Conservation (phyloP, 163 green algal species). For the Scenedesmus sp. region DNA sequence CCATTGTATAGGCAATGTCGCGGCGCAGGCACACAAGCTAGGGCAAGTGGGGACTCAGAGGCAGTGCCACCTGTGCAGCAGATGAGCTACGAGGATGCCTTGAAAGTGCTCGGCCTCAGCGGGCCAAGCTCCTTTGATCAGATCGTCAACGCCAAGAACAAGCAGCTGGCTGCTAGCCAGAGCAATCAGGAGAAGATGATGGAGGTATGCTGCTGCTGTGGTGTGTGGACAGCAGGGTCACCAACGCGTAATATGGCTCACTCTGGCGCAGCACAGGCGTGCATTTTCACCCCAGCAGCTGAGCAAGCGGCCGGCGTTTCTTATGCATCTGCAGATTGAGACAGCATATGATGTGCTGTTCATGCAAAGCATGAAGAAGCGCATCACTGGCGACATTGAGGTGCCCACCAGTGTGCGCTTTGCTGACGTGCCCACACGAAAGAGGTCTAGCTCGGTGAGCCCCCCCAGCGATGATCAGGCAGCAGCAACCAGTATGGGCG, state of each 20-base stretch:
- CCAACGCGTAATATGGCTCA: background rate
- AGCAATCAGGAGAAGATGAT: conserved; percentile 53
- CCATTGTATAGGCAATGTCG: background rate
- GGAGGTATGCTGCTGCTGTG: conserved; percentile 12
- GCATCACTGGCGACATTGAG: conserved; percentile 67
- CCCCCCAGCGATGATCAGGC: background rate
- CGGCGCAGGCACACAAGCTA: background rate
- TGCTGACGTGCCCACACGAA: conserved; percentile 69
- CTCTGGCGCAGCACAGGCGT: background rate
- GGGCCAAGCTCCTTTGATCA: conserved; percentile 31
- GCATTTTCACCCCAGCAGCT: background rate
- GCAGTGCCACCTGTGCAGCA: conserved; percentile 5
- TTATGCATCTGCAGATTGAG: conserved; percentile 77
- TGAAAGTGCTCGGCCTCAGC: conserved; percentile 27
- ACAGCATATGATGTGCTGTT: conserved; percentile 92
- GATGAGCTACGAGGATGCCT: conserved; percentile 17
- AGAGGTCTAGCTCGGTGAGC: conserved; percentile 32
- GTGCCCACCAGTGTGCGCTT: conserved; percentile 75
- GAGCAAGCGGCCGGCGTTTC: background rate
- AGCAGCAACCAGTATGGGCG: background rate
- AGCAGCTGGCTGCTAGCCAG: conserved; percentile 75
- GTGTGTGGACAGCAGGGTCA: background rate
- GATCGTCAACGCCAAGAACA: conserved; percentile 66
- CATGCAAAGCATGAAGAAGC: conserved; percentile 84
- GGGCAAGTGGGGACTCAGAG: conserved; percentile 10